These are phyloP conservation scores for Gremmenia infestans DNA, from an alignment of 2,329 filamentous ascomycete genomes.

Conservation along the genomic window DNA sequence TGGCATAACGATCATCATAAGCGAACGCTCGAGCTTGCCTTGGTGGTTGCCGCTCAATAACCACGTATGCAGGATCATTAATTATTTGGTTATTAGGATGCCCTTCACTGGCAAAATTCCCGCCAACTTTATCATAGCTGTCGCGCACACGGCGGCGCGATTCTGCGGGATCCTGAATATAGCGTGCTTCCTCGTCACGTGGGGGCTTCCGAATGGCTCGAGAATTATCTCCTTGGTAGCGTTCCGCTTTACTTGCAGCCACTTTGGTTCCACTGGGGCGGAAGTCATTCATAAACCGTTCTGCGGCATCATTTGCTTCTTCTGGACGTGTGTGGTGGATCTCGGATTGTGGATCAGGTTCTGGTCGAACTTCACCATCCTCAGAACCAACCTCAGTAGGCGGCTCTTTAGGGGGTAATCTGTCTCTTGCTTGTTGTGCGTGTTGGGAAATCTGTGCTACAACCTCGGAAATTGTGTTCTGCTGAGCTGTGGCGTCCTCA, in stretches of 20 bases:
- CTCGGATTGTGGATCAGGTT: conserved; percentile 11
- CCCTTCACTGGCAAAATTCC: conserved; percentile 3
- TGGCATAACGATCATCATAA: conserved; percentile 25
- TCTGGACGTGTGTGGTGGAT: conserved; percentile 6
- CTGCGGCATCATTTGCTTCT: conserved; percentile 33
- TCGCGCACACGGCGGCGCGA: conserved; percentile 15
- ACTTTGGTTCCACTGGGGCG: conserved; percentile 22
- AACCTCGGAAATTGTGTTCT: conserved; percentile 25
- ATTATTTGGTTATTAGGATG: conserved; percentile 8
- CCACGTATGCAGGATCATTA: conserved; percentile 16
- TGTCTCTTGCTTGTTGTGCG: conserved; percentile 21
- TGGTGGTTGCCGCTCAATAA: conserved; percentile 18
- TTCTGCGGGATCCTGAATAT: conserved; percentile 9
- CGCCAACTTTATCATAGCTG: conserved; percentile 14
- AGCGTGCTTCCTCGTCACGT: conserved; percentile 9
- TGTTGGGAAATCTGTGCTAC: conserved; percentile 28
- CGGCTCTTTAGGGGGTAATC: conserved; percentile 16
- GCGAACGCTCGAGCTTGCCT: conserved; percentile 19
- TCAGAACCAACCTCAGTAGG: conserved; percentile 32
- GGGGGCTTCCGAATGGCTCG: conserved; percentile 17
- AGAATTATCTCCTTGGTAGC: conserved; percentile 9
- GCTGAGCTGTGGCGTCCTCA: conserved; percentile 18
- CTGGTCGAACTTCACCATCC: conserved; percentile 33
- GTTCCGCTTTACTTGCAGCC: conserved; percentile 5
- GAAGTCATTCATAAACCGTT: conserved; percentile 35